A percentile compares a stretch with the other conserved stretches of the same genome.
Conservation (phyloP, 306 rosid species). For the Gynostemma pentaphyllum region DNA sequence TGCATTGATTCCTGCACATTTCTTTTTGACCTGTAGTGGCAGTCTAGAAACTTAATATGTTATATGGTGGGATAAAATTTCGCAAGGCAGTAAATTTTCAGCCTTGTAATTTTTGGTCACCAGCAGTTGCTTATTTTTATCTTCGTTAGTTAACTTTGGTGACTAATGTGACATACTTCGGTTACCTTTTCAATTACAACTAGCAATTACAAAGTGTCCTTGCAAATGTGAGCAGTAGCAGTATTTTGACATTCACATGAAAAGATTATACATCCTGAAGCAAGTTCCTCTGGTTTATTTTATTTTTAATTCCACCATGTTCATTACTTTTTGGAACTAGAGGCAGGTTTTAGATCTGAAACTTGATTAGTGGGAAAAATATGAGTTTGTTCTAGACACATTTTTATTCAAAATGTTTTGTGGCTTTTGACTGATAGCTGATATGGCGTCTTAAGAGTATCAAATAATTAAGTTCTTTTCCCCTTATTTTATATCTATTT, state of each 20-base stretch:
- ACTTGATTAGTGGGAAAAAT: not conserved
- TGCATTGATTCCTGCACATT: not conserved
- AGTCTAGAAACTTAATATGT: not conserved
- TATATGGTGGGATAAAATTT: not conserved
- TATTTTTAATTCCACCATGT: not conserved
- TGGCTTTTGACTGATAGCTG: not conserved
- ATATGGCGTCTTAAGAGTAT: not conserved
- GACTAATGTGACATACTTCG: not conserved
- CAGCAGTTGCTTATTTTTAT: not conserved
- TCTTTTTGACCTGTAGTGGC: not conserved
- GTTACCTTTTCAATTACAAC: not conserved
- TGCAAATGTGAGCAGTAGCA: not conserved
- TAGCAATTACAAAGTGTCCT: not conserved
- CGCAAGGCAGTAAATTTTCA: not conserved
- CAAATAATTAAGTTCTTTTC: not conserved
- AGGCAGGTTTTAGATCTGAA: not conserved
- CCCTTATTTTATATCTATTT: not conserved
- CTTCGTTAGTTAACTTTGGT: not conserved
- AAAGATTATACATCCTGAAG: not conserved
- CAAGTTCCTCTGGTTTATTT: not conserved
- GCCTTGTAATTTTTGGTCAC: not conserved
- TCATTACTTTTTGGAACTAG: not conserved
- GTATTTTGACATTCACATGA: not conserved
- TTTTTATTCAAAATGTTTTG: not conserved
- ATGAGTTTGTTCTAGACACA: slow-evolving; percentile 2